Percentiles rank a stretch among this genome's conserved stretches.
Evolutionary conservation across 2,329 filamentous ascomycete genomes (phyloP).

Genomic region (Alternaria atra): DNA sequence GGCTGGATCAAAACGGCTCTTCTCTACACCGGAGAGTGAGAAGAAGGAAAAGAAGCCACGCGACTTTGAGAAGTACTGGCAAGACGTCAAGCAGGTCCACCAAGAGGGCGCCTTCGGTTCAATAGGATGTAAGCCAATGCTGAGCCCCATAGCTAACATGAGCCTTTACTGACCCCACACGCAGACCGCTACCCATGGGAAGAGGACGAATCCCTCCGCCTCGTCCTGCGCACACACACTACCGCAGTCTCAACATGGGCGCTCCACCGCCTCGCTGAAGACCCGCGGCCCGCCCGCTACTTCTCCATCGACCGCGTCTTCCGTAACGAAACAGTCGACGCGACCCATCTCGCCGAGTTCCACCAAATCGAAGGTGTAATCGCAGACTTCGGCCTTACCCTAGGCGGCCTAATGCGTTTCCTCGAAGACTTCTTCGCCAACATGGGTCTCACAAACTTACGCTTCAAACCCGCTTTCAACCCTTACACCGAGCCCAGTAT

Average conservation of each 20-base stretch:
- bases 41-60: conserved; percentile 62
- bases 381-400: conserved; percentile 90
- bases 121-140: conserved; percentile 69
- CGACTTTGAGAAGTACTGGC: conserved; percentile 86
- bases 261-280: conserved; percentile 85
- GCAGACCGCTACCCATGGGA: conserved; percentile 87
- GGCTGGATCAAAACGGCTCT: conserved; percentile 60
- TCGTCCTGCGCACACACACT: conserved; percentile 95
- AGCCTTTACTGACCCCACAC: not conserved
- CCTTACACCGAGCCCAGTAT: conserved; percentile 79
- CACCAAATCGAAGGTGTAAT: conserved; percentile 99
- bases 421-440: conserved; percentile 96
- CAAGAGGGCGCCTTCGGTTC: conserved; percentile 92
- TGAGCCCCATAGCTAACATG: not conserved
- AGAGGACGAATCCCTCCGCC: conserved; percentile 81
- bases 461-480: conserved; percentile 98
- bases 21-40: conserved; percentile 61
- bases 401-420: conserved; percentile 91
- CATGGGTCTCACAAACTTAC: conserved; percentile 87
- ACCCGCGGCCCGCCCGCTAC: conserved; percentile 88
- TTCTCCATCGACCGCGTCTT: conserved; percentile 99
- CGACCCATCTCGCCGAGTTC: conserved; percentile 96
- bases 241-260: conserved; percentile 91
- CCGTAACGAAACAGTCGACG: conserved; percentile 96
- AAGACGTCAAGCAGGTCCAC: conserved; percentile 87